Evolutionary conservation across 306 rosid species (phyloP), one percentile per base, ranked within the genome.

Genomic region (Pachyrhizus erosus): DNA sequence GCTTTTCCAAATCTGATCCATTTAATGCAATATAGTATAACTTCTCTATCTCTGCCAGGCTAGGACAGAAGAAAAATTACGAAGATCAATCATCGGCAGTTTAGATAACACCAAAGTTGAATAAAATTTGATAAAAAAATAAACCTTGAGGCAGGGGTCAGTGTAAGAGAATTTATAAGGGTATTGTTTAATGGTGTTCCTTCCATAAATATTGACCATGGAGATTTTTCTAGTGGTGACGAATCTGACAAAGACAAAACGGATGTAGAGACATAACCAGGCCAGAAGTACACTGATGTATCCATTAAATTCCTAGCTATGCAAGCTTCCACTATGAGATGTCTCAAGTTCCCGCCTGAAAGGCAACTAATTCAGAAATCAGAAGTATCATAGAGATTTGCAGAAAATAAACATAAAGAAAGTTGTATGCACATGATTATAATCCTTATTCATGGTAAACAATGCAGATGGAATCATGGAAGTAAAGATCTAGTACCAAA

Each of bases 301-400:
- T 91, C 94, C 29, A 91, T 76, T 79, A 93, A 87, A 78, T 85
- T 82, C 81, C 97, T 91, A 46, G 96, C 90, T 60, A 93, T 88
- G 89, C 94, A 93, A 77, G 97, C 96, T 83, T 93, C 97, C 80
- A 91, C 91, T 66, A 91, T 88, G 34, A 93, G 97, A 87, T 93
- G 97, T 84, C 92, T 81, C 94, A 93, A 87, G 89, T 88, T 86
- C 62, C 92, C 97, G 14, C 87, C 97, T 91, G 88, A 87, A 83
- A 85, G 86, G 70, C 65, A 78, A 42, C 77, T 67, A 81, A 49
- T 80, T 64, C 80, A 52, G 34, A 81, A 84, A 42, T 64, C 80
- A 52, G 34, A 81, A 84, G 48, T 70, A 74, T 81, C 75, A 58
- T 57, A 18, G 37, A 87, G 29, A 74, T 68, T 48, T 39, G 69